Evolutionary conservation across 192 early-diverging fungal genomes (phyloP).

Genomic region (Gaertneriomyces sp.): DNA sequence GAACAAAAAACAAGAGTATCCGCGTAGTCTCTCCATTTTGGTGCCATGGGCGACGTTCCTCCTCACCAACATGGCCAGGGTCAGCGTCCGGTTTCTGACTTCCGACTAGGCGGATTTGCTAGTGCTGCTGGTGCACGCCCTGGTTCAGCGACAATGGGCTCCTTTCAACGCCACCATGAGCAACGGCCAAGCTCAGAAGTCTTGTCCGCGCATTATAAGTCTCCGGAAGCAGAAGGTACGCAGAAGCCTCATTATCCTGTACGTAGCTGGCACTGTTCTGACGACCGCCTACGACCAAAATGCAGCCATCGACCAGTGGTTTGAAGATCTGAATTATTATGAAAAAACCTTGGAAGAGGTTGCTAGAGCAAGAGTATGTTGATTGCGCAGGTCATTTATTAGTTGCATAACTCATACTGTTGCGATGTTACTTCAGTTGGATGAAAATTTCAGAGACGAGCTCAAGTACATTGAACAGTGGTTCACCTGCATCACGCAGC

Average conservation of each 20-base stretch:
- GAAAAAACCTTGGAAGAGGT: constrained; percentile 90
- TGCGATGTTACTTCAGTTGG: constrained; percentile 44
- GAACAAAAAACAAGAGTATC: no score
- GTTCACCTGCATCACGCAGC: constrained; percentile 85
- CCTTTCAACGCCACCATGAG: constrained; percentile 13
- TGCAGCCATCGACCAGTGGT: constrained; percentile 80
- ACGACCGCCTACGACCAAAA: not conserved
- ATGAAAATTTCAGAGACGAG: constrained; percentile 85
- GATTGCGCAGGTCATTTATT: not conserved
- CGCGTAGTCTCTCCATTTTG: no score
- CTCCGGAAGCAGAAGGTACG: constrained; percentile 43
- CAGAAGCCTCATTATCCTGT: constrained; percentile 11
- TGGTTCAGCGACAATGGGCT: constrained; percentile 15
- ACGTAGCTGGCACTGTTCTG: not conserved
- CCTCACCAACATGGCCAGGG: no score
- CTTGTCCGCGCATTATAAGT: constrained; percentile 39
- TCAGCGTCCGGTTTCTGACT: no score
- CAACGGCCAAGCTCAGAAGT: constrained; percentile 40
- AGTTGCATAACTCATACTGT: not conserved
- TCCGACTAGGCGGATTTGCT: no score
- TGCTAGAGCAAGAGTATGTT: constrained; percentile 50
- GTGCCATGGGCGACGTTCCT: no score
- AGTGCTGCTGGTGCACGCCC: constrained; percentile 7
- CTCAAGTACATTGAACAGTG: constrained; percentile 90
- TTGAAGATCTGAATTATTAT: constrained; percentile 86